These are phyloP conservation scores for Acacia concinna DNA, from an alignment of 331 rosid genomes.

Conservation along the genomic window DNA sequence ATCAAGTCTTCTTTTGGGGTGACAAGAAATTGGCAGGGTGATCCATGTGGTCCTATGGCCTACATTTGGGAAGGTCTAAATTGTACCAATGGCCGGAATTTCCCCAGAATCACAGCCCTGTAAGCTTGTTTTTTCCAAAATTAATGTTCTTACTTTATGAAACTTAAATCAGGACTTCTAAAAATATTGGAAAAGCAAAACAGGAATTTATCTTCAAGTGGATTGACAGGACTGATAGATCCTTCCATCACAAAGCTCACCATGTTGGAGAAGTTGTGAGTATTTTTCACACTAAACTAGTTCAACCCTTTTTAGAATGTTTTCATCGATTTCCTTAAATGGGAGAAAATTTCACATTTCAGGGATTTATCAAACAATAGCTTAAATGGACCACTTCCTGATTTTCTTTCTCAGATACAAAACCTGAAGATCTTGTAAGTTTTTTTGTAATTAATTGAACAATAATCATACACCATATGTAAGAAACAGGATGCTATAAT, in stretches of 20 bases:
- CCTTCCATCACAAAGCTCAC: conserved; percentile 31
- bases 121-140: neutral
- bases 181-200: neutral
- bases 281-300: neutral
- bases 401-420: conserved; percentile 34
- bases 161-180: neutral
- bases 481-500: neutral
- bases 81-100: conserved; percentile 25
- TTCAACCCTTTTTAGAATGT: neutral
- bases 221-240: conserved; percentile 29
- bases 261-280: conserved; percentile 24
- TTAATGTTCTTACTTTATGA: neutral
- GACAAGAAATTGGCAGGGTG: conserved; percentile 51
- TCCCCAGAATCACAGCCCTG: conserved; percentile 34
- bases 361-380: conserved; percentile 55
- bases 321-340: neutral
- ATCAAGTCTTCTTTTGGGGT: conserved; percentile 33
- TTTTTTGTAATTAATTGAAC: neutral
- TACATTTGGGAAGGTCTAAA: conserved; percentile 44
- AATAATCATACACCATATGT: neutral
- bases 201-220: conserved; percentile 32
- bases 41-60: conserved; percentile 44
- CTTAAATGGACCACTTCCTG: conserved; percentile 43
- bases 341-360: conserved; percentile 1
- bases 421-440: conserved; percentile 44